Evolutionary conservation across 2,329 filamentous ascomycete genomes (phyloP).

Genomic region (Fusarium graminum): DNA sequence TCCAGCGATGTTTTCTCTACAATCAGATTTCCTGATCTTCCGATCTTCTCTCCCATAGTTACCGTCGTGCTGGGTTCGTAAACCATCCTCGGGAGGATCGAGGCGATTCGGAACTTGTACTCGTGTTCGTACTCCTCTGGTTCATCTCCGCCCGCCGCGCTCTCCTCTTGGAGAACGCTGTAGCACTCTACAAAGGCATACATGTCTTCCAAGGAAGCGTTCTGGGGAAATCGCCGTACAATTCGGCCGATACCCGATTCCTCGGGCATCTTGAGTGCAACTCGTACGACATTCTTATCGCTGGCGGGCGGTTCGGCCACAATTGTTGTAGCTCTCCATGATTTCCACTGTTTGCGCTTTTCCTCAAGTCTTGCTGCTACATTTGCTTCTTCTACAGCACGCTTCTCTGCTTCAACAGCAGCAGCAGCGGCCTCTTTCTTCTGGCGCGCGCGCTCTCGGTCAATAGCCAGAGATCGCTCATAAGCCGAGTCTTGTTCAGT

Average conservation of each 20-base stretch:
- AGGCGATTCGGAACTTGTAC: conserved; percentile 88
- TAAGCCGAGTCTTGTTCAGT: conserved; percentile 94
- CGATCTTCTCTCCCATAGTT: conserved; percentile 79
- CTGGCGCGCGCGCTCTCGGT: conserved; percentile 84
- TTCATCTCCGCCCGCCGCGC: conserved; percentile 51
- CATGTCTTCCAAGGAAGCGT: conserved; percentile 84
- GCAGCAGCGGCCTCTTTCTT: conserved; percentile 80
- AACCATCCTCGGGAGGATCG: conserved; percentile 85
- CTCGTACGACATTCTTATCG: conserved; percentile 78
- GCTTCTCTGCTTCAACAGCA: conserved; percentile 75
- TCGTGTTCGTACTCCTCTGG: conserved; percentile 81
- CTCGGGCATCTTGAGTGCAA: conserved; percentile 74
- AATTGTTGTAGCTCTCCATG: conserved; percentile 80
- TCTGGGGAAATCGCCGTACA: conserved; percentile 77
- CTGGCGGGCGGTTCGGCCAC: conserved; percentile 73
- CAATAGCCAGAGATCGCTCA: conserved; percentile 88
- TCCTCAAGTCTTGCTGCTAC: conserved; percentile 66
- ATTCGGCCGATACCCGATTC: conserved; percentile 76
- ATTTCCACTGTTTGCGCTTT: conserved; percentile 76
- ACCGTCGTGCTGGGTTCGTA: conserved; percentile 77
- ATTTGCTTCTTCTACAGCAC: conserved; percentile 70
- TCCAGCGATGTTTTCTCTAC: conserved; percentile 73
- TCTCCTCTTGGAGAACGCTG: conserved; percentile 67
- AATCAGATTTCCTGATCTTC: conserved; percentile 87
- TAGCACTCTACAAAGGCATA: conserved; percentile 98